Base-by-base conservation (phyloP, 371 early-diverging fungal species). In the Caulochytrium protostelioides region DNA sequence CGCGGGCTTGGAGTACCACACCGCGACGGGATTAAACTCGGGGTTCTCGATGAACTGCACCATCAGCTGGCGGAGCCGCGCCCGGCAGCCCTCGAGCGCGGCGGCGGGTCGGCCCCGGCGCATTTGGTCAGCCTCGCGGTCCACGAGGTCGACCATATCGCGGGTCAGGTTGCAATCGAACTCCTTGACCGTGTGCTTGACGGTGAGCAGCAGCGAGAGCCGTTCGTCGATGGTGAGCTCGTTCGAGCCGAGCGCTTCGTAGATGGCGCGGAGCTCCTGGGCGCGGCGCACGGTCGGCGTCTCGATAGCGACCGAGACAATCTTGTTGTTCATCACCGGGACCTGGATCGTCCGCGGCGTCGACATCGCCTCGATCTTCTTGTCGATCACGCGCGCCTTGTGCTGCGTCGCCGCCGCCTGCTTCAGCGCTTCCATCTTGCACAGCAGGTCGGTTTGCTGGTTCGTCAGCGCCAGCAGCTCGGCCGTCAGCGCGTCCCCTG, bases 161-260 rank as follows among this genome's bases (percentile, higher is more conserved):
- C 59, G 34, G 9, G 64, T 53, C 29, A 65, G 34, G 13, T 45
- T 44, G 35, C 65, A 65, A 39, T 65, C 65, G 42, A 60, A 63
- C 37, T 65, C 65, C 45, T 63, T 65, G 32, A 57, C 62, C 13
- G 56, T 60, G 41, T 61, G 58, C 49, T 63, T 65, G 30, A 65
- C 59, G 29, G 63, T 63, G 18, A 65, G 39, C 27, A 65, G 29
- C 22, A 62, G 50, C 36, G 63, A 57, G 18, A 65, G 38, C 20
- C 65, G 39, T 37, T 58, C 64, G 35, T 65, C 65, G 8, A 65
- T 47, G 8, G 54, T 45, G 2, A 52, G 26, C 32, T 44, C 6
- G 2, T 49, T 34, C 12, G 44, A 24, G 24, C 46, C 50, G 6
- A 65, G 37, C 18, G 62, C 58, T 32, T 56, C 54, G 41, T 61